Evolutionary conservation across 2,329 filamentous ascomycete genomes (phyloP), one percentile per base, ranked within the genome.

Genomic region (Domatiomyces globalis): DNA sequence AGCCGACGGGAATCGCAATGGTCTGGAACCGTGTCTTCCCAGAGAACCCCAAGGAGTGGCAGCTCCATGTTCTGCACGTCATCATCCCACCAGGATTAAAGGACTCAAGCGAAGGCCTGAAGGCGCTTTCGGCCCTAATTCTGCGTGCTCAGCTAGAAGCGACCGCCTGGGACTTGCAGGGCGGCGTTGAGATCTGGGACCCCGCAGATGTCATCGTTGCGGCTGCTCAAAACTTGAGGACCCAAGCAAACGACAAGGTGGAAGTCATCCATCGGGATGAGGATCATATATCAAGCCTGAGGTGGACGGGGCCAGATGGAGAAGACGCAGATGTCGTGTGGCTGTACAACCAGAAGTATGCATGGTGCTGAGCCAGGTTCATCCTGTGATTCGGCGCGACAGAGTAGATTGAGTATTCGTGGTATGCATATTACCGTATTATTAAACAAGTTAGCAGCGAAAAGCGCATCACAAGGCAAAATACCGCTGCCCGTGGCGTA

Each of bases 181-280:
- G 74, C 43, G 74, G 79, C 45, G 78, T 95, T 2, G 77, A 88
- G 64, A 71, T 90, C 49, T 96, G 90, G 90, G 94, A 92, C 63
- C 88, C 89, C 0, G 76, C 76, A 3, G 70, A 77, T 5, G 61
- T 74, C 56, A 64, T 81, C 22, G 56, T 71, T 48, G 63, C 68
- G 52, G 70, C 71, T 1, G 68, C 70, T 43, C 62, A 65, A 45
- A 50, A 67, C 49, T 47, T 60, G 51, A 54, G 46, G 17, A 45
- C 39, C 7, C 43, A 53, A 45, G 49, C 54, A 20, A 51, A 59
- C 20, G 64, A 66, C 3, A 60, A 61, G 25, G 66, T 63, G 43
- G 52, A 69, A 49, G 55, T 73, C 27, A 62, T 72, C 36, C 67
- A 71, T 44, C 67, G 72, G 44, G 71, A 74, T 49, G 65, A 70